Evolutionary conservation across 2,329 filamentous ascomycete genomes (phyloP), one percentile per base, ranked within the genome.

Genomic region (Pseudocercospora pini-densiflorae): DNA sequence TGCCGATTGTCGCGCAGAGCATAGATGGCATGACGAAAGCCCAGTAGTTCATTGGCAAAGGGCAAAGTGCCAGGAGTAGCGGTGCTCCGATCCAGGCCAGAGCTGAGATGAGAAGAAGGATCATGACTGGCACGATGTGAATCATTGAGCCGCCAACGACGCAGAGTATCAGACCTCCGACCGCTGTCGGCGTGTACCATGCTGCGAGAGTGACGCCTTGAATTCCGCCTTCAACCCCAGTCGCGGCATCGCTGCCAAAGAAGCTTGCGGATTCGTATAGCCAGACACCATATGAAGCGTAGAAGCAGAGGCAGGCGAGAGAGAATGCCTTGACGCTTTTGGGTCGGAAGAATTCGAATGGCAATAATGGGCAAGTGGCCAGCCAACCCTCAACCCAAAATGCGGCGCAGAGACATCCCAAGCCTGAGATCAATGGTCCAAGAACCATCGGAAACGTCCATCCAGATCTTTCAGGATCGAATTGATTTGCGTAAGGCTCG

Each of bases 271-370:
- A 74, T 55, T 75, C 73, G 70, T 77, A 76, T 24, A 78, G 68
- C 73, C 73, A 74, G 51, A 76, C 73, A 40, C 76, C 72, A 59
- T 78, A 78, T 21, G 73, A 75, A 8, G 76, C 77, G 57, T 78
- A 79, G 71, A 78, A 77, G 72, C 75, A 78, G 3, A 79, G 68
- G 33, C 71, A 74, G 1, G 76, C 76, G 5, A 78, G 49, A n/a
- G 71, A 73, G 16, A 79, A 71, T n/a, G 76, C 69, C 54, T 72
- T 73, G 54, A 76, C 72, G 59, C 72, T 73, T 43, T 68, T 72
- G 1, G 75, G 75, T 16, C 55, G 63, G 68, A 79, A 79, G 72
- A 79, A 78, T 55, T 76, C 73, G 49, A 75, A 75, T 1, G 77
- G 77, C n/a, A 79, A 65, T 10, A 79, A 61, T 6, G 77, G 77